Evolutionary conservation across 2,329 filamentous ascomycete genomes (phyloP), one percentile per base, ranked within the genome.

Genomic region (Arthrinium puccinioides): DNA sequence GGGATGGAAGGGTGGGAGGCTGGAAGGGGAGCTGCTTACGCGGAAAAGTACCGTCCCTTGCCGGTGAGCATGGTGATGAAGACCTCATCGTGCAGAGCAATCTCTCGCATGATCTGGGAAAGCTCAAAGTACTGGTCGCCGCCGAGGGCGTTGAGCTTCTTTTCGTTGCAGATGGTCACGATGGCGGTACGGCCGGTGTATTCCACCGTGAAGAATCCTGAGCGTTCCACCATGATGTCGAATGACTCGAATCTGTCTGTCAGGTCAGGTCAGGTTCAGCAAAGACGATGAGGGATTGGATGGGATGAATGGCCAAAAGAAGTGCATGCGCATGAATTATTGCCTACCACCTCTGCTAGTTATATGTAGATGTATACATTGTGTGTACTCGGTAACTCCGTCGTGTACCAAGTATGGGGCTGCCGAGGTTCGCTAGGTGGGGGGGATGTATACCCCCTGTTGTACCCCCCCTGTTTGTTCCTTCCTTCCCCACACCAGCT

Each of bases 131-230:
- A 97, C 36, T 81, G 72, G 43, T 75, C 66, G 52, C 75, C 70
- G 42, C 67, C 74, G 36, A 96, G 66, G 21, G 90, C 87, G 60
- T 94, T 94, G 60, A 97, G 85, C 66, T 96, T 96, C 57, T 80
- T 76, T 38, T 82, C 76, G 36, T 86, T 83, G 63, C 89, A 82
- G 56, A 98, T 81, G 14, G 87, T 95, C 60, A 98, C 81, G 55
- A 89, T 77, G 53, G 90, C 87, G 46, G 88, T 65, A 42, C 79
- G 80, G 59, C 76, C 82, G 50, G 70, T 67, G 59, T 80, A 84
- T 43, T 78, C 70, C 50, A 85, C 55, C 32, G 69, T 57, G 48
- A 67, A 82, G 33, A 11, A 10, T 18, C 33, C 33, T 20, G 68
- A 35, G 62, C 57, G 44, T 28, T 75, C 60, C 23, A 57, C 49